Conservation (phyloP, 108 stramenopile genomes). For the Fragilaria crotonensis region DNA sequence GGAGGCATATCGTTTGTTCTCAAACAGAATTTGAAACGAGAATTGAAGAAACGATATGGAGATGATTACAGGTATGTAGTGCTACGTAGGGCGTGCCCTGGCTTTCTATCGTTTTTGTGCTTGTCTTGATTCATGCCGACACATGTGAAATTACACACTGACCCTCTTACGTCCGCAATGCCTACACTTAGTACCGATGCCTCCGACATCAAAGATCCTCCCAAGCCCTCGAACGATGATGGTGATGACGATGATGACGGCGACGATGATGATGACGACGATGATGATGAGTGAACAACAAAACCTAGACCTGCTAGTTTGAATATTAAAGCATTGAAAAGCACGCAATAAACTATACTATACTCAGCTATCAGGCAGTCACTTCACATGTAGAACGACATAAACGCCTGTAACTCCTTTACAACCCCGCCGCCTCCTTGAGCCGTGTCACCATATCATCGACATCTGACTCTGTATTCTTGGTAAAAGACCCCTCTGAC, state of each 20-base stretch:
- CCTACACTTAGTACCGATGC: conserved; percentile 30
- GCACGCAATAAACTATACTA: background rate
- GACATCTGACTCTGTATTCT: conserved; percentile 67
- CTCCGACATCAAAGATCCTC: conserved; percentile 20
- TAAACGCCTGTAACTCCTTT: background rate
- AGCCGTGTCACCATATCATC: conserved; percentile 70
- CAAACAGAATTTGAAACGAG: conserved; percentile 29
- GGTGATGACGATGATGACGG: background rate
- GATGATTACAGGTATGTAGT: conserved; percentile 33
- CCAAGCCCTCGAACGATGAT: conserved; percentile 34
- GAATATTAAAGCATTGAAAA: no score
- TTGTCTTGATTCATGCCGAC: background rate
- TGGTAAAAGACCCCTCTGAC: conserved; percentile 72
- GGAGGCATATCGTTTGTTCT: conserved; percentile 10
- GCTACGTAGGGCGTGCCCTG: background rate
- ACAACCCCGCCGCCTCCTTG: conserved; percentile 40
- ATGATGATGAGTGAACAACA: background rate
- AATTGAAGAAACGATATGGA: conserved; percentile 44
- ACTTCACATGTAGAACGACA: background rate
- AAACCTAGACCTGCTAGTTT: background rate
- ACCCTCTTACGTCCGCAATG: background rate
- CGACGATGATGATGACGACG: conserved; percentile 3
- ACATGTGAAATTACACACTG: background rate
- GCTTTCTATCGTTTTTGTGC: background rate
- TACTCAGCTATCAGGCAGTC: background rate